These are phyloP conservation scores for Puccinellia tenuiflora DNA, from an alignment of 176 grass and related monocot genomes.

Conservation along the genomic window DNA sequence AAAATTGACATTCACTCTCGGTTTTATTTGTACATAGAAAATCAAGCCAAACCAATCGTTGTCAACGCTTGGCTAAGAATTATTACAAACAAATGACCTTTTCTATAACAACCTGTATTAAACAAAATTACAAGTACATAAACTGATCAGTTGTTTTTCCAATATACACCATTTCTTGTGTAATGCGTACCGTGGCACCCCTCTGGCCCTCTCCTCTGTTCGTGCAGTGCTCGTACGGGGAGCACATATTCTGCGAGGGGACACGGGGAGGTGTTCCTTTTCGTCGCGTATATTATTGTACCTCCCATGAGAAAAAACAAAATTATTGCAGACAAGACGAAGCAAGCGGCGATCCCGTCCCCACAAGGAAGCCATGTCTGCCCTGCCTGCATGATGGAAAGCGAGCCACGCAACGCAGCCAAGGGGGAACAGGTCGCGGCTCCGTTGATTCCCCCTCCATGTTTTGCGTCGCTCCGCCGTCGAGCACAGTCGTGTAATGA, in stretches of 20 bases:
- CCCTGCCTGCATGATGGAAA: constrained; percentile 23
- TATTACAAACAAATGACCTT: not conserved
- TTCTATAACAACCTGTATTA: not conserved
- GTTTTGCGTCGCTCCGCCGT: too few relatives aligned
- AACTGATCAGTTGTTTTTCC: not conserved
- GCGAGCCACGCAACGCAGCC: not conserved
- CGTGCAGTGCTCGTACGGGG: not conserved
- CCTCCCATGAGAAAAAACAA: constrained; percentile 10
- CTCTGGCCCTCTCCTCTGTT: not conserved
- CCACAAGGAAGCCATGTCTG: constrained; percentile 37
- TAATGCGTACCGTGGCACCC: not conserved
- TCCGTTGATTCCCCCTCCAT: not conserved
- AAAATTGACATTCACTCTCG: too few relatives aligned
- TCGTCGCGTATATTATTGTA: not conserved
- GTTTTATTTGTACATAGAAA: not conserved
- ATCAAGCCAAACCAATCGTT: not conserved
- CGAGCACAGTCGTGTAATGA: too few relatives aligned
- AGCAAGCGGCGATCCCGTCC: constrained; percentile 11
- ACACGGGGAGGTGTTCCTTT: constrained; percentile 32
- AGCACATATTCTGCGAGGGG: constrained; percentile 19
- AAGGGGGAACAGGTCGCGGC: not conserved
- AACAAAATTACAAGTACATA: not conserved
- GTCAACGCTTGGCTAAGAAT: not conserved
- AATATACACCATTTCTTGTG: not conserved
- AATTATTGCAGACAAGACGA: constrained; percentile 32